phyloP scores from a whole-genome alignment of 768 basidiomycete genomes.

The Filobasidium floriforme region DNA sequence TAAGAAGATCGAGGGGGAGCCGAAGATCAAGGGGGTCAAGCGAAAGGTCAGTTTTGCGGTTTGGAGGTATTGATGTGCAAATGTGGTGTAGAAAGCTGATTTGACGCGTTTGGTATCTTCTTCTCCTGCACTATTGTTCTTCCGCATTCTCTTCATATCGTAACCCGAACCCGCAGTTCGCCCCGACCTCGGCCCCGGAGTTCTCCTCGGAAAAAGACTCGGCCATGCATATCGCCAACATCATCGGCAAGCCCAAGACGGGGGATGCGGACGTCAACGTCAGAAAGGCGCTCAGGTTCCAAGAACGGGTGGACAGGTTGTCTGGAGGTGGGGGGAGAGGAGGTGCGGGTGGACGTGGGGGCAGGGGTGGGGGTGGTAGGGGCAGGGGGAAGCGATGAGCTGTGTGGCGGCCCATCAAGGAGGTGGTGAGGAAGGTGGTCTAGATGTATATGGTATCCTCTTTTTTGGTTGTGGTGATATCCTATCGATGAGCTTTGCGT shows the following conservation, averaged over 20 bases:
- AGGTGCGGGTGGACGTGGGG: constrained; percentile 7
- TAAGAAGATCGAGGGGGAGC: constrained; percentile 80
- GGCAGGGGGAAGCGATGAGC: background rate
- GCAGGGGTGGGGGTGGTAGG: background rate
- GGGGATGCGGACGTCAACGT: constrained; percentile 63
- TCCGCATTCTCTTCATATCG: background rate
- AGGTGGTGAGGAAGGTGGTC: too few species aligned
- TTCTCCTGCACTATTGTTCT: background rate
- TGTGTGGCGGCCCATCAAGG: too few species aligned
- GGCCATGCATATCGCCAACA: constrained; percentile 67
- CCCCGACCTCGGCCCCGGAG: constrained; percentile 63
- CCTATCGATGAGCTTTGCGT: too few species aligned
- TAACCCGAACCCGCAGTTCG: constrained; percentile 55
- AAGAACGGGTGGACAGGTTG: constrained; percentile 47
- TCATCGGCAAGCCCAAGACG: constrained; percentile 54
- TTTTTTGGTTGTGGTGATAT: too few species aligned
- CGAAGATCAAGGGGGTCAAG: constrained; percentile 74
- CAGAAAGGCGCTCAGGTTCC: constrained; percentile 72
- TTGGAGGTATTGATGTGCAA: background rate
- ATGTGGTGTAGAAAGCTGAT: too few species aligned
- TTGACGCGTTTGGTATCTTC: background rate
- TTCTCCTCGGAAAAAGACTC: constrained; percentile 59
- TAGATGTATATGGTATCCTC: too few species aligned
- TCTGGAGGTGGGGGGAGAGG: constrained; percentile 12
- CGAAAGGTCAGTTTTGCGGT: constrained; percentile 64